A percentile compares a stretch with the other conserved stretches of the same genome.
Evolutionary conservation across 179 eudicot genomes (phyloP).

Genomic region (Camellia oleifera): DNA sequence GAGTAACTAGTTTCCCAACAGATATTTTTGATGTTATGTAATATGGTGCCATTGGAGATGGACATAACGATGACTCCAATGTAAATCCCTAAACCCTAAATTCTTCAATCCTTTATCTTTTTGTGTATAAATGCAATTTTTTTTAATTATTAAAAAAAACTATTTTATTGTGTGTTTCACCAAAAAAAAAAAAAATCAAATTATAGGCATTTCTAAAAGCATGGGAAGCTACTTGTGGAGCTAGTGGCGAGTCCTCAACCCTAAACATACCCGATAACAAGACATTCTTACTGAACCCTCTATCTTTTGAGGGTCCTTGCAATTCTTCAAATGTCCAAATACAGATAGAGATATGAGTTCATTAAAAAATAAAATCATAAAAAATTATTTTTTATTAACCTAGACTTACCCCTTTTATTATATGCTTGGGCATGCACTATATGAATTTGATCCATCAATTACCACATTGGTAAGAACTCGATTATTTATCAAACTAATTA

Average conservation of each 20-base stretch:
- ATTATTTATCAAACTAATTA: too few species aligned
- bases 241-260: background rate
- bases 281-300: constrained; percentile 3
- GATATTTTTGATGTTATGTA: background rate
- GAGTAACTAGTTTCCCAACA: background rate
- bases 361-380: too few species aligned
- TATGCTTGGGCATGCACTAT: too few species aligned
- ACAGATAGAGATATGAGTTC: background rate
- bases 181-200: too few species aligned
- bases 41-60: constrained; percentile 2
- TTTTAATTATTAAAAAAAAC: background rate
- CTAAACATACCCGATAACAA: background rate
- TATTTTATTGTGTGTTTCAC: background rate
- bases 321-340: background rate
- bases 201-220: background rate
- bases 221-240: constrained; percentile 4
- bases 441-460: too few species aligned
- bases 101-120: background rate
- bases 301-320: constrained; percentile 7
- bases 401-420: too few species aligned
- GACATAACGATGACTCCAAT: background rate
- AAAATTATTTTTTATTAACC: too few species aligned
- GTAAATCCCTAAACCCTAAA: background rate
- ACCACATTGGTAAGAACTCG: too few species aligned
- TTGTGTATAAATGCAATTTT: background rate